Base-by-base conservation (phyloP, 345 rosid genomes). In the Populus ilicifolia region DNA sequence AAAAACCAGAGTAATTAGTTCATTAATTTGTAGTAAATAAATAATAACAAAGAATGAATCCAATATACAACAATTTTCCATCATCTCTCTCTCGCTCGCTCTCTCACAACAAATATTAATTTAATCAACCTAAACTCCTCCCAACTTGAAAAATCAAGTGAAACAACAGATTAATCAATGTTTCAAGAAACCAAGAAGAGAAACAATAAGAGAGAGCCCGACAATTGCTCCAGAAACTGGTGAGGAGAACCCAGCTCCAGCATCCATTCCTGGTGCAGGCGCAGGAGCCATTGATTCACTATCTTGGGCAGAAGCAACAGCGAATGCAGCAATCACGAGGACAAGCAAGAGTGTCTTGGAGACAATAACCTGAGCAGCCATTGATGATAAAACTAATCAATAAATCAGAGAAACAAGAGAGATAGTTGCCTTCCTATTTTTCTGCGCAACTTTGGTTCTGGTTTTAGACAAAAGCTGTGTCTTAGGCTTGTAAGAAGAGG, bases 221-320 rank as follows among this genome's bases (percentile, higher is more conserved):
- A 81, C 62, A 30, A 73, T 66, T n/a, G 80, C 73, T 8, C 56
- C 78, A 6, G 88, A 81, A 29, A 69, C 82, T 3, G 83, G 83
- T 20, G 64, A 20, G 21, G 81, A 77, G 67, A 73, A 79, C 23
- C 78, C 85, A 59, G 85, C 80, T 64, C 88, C 86, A 10, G 88
- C 29, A 21, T 81, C 81, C 77, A 69, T 62, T 4, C 79, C 64
- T 5, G 87, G 83, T 6, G 88, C 69, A 4, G 87, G 88, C 3
- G 87, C 83, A 11, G 69, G 66, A 0, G 86, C 85, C 80, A 61
- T 17, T 8, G 36, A 33, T 33, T 52, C 59, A 8, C 59, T 20
- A 18, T 52, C 59, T 79, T 88, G 87, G 69, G 84, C 90, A 0
- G 87, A 82, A 50, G 73, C 67, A 14, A 70, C 79, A 3, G 74